These are phyloP conservation scores for Pseudogymnoascus sp. DNA, from an alignment of 2,329 filamentous ascomycete species.

Conservation along the genomic window DNA sequence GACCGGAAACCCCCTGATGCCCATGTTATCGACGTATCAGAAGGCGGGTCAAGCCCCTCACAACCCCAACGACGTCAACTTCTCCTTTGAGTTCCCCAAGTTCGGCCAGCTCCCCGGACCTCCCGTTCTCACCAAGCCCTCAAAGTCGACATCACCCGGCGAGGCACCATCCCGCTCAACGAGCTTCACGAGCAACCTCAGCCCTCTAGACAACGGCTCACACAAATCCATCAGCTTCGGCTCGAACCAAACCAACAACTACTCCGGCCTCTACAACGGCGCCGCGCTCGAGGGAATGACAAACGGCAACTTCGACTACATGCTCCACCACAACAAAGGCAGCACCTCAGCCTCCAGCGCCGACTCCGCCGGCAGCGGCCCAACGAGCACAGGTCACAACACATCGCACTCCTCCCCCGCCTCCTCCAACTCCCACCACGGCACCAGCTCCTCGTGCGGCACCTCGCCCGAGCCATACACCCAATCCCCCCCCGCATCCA, in stretches of 20 bases:
- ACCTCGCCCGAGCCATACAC: conserved; percentile 72
- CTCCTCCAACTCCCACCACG: conserved; percentile 55
- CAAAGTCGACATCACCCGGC: conserved; percentile 26
- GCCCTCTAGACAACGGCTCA: conserved; percentile 34
- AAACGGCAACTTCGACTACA: conserved; percentile 35
- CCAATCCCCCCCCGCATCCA: conserved; percentile 62
- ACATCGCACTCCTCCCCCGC: conserved; percentile 59
- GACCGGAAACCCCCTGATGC: conserved; percentile 21
- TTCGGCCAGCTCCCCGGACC: conserved; percentile 68
- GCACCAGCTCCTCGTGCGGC: conserved; percentile 61
- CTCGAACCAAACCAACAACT: conserved; percentile 40
- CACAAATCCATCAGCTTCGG: conserved; percentile 32
- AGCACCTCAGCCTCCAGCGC: conserved; percentile 40
- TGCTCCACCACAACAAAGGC: conserved; percentile 37
- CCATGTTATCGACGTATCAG: background rate
- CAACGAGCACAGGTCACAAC: conserved; percentile 35
- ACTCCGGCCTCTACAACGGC: conserved; percentile 46
- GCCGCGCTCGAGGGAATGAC: conserved; percentile 42
- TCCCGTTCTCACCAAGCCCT: conserved; percentile 21
- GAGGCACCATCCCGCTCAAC: background rate
- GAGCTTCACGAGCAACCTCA: conserved; percentile 20
- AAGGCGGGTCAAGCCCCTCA: conserved; percentile 27
- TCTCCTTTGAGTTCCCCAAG: conserved; percentile 93
- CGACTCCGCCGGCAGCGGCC: conserved; percentile 25
- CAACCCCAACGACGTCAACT: conserved; percentile 68